Evolutionary conservation across 2,329 filamentous ascomycete species (phyloP).

Genomic region (Camillea tinctor): DNA sequence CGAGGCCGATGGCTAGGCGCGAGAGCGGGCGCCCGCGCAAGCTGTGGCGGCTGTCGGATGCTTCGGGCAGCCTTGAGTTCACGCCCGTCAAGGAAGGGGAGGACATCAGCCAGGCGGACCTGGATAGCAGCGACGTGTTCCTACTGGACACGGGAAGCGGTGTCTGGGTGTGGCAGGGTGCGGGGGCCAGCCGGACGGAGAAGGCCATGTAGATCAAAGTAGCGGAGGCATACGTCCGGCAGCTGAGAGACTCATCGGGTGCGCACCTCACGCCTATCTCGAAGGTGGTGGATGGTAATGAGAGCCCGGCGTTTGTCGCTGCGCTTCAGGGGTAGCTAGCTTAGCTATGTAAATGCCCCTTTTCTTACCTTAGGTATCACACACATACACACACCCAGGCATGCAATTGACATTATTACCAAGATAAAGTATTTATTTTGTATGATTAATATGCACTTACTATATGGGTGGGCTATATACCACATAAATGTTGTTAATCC

Average conservation of each 20-base stretch:
- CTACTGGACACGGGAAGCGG: conserved; percentile 55
- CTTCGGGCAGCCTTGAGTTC: conserved; percentile 56
- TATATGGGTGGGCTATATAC: not conserved
- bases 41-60: conserved; percentile 64
- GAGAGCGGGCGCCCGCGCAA: conserved; percentile 35
- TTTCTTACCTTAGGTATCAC: no score
- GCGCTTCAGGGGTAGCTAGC: conserved; percentile 37
- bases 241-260: conserved; percentile 36
- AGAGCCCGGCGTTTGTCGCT: conserved; percentile 51
- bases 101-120: conserved; percentile 43
- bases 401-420: no score
- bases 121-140: conserved; percentile 62
- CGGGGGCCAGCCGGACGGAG: conserved; percentile 55
- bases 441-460: no score
- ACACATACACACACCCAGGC: no score
- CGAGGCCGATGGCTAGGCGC: conserved; percentile 22
- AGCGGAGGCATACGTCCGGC: conserved; percentile 54
- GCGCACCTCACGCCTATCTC: conserved; percentile 50
- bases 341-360: no score
- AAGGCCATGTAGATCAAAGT: conserved; percentile 60
- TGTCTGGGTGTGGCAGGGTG: conserved; percentile 68
- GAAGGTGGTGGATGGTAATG: conserved; percentile 56
- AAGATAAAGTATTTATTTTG: no score
- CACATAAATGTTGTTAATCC: not conserved
- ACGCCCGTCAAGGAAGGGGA: conserved; percentile 56